These are phyloP conservation scores for Besnoitia besnoiti DNA, from an alignment of 169 alveolate genomes.

Conservation along the genomic window DNA sequence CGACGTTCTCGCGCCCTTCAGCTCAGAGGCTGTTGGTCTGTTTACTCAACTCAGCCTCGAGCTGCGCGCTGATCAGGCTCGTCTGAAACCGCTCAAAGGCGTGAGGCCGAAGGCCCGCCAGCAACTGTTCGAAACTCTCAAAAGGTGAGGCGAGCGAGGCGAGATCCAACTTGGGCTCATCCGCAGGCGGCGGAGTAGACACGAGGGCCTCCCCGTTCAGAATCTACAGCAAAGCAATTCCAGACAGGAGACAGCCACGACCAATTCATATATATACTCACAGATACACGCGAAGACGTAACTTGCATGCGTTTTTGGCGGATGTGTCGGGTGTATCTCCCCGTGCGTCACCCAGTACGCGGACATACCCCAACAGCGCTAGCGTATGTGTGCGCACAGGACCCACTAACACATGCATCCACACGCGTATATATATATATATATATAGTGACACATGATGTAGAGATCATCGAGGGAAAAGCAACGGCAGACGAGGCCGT, in stretches of 20 bases:
- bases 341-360: background rate
- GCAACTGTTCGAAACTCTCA: slow-evolving; percentile 19
- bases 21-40: no score
- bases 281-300: background rate
- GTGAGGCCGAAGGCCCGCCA: slow-evolving; percentile 2
- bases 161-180: background rate
- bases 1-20: no score
- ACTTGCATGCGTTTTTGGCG: background rate
- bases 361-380: no score
- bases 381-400: no score
- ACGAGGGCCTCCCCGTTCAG: background rate
- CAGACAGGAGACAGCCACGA: background rate
- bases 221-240: background rate
- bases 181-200: background rate
- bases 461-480: background rate
- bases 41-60: background rate
- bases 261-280: background rate
- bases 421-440: background rate
- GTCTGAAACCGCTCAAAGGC: slow-evolving; percentile 11
- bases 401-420: background rate
- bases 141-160: background rate
- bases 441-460: background rate
- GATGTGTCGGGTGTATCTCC: no score
- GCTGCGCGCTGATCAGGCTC: background rate
- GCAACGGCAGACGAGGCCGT: no score